These are phyloP conservation scores for Westerdykella ornata DNA, from an alignment of 2,329 filamentous ascomycete species.

Conservation along the genomic window DNA sequence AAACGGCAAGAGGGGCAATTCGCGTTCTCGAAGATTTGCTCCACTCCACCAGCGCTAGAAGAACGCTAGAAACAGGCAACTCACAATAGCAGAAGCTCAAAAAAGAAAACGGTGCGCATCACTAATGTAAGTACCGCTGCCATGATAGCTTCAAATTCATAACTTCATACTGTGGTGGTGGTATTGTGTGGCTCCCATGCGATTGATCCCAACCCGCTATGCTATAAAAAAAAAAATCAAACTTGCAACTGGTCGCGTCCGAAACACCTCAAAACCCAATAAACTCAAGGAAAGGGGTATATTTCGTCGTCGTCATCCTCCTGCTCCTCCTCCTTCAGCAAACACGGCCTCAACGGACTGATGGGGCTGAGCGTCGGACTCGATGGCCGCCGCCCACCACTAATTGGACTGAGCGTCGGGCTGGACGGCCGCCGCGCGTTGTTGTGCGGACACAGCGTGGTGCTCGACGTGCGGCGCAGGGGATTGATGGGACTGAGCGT, in stretches of 20 bases:
- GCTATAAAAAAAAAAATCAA: not conserved
- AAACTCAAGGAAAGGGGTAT: conserved; percentile 16
- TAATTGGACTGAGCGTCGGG: conserved; percentile 18
- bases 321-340: conserved; percentile 21
- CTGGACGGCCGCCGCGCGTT: conserved; percentile 16
- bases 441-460: conserved; percentile 3
- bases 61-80: no score
- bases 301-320: conserved; percentile 20
- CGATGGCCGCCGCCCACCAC: conserved; percentile 15
- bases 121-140: no score
- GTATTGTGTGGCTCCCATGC: not conserved
- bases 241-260: not conserved
- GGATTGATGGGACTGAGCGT: conserved; percentile 1
- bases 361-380: conserved; percentile 24
- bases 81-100: no score
- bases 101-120: no score
- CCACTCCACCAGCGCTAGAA: no score
- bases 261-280: not conserved
- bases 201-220: not conserved
- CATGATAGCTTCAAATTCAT: no score
- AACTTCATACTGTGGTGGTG: no score
- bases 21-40: no score
- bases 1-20: no score
- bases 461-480: conserved; percentile 19
- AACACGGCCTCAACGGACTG: conserved; percentile 22